These are phyloP conservation scores for Arthrocladium fulminans DNA, from an alignment of 2,329 filamentous ascomycete genomes.

Conservation along the genomic window DNA sequence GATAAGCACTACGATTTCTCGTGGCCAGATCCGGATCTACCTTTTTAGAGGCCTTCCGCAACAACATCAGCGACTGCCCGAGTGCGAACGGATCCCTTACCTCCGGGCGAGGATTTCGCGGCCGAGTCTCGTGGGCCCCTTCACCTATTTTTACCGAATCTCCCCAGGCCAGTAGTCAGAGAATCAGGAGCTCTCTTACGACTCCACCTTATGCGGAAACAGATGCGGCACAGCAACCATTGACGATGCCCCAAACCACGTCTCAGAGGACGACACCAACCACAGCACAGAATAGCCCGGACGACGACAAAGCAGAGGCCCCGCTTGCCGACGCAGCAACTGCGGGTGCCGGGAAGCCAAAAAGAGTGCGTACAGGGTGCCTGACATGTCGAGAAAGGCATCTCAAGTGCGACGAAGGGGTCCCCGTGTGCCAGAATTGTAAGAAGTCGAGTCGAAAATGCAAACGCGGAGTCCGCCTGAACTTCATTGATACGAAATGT, in stretches of 20 bases:
- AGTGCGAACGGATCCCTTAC: background rate
- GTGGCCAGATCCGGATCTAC: background rate
- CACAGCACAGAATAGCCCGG: slow-evolving; percentile 20
- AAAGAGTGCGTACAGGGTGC: slow-evolving; percentile 80
- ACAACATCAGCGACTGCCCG: background rate
- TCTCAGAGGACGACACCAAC: slow-evolving; percentile 20
- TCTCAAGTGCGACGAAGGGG: slow-evolving; percentile 78
- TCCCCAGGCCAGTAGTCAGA: background rate
- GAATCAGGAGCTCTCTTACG: slow-evolving; percentile 2
- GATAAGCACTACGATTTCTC: background rate
- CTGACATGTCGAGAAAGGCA: slow-evolving; percentile 83
- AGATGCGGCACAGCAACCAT: slow-evolving; percentile 14
- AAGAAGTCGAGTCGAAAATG: slow-evolving; percentile 78
- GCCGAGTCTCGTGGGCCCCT: too few species aligned
- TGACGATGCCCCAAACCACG: slow-evolving; percentile 16
- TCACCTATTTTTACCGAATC: background rate
- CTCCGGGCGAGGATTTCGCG: too few species aligned
- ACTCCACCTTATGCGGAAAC: slow-evolving; percentile 17
- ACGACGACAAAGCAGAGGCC: slow-evolving; percentile 9
- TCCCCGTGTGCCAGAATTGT: slow-evolving; percentile 65
- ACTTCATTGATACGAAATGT: slow-evolving; percentile 80
- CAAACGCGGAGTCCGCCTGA: slow-evolving; percentile 76
- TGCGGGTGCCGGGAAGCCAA: slow-evolving; percentile 51
- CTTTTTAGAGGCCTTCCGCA: background rate
- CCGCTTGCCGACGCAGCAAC: slow-evolving; percentile 11